Percentiles rank a stretch among this genome's conserved stretches.
phyloP scores from a whole-genome alignment of 306 rosid species.

The Quercus mongolica region DNA sequence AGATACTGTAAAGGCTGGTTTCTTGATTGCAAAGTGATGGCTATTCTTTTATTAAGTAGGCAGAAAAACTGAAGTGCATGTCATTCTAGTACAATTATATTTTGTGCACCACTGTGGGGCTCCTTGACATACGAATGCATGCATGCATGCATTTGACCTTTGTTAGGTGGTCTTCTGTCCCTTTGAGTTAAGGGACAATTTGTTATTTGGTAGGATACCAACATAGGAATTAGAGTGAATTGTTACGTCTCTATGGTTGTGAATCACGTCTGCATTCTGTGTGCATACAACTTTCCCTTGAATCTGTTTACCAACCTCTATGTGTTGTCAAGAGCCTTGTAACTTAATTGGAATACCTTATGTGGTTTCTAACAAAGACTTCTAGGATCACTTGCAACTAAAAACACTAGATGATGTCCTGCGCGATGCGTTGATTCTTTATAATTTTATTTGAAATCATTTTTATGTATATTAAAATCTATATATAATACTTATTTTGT shows the following conservation, averaged over 20 bases:
- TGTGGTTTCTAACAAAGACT: too few species aligned
- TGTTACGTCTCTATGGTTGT: not conserved
- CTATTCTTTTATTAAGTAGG: slow-evolving; percentile 5
- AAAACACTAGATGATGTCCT: too few species aligned
- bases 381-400: too few species aligned
- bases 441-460: too few species aligned
- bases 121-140: too few species aligned
- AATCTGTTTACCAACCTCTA: not conserved
- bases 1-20: slow-evolving; percentile 11
- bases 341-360: too few species aligned
- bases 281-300: not conserved
- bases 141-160: not conserved
- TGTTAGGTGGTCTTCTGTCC: not conserved
- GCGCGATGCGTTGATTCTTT: too few species aligned
- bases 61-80: not conserved
- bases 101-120: too few species aligned
- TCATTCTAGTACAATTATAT: not conserved
- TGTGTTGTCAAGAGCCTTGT: not conserved
- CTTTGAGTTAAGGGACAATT: not conserved
- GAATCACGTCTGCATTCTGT: not conserved
- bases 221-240: not conserved
- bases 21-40: slow-evolving; percentile 2
- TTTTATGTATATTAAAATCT: too few species aligned
- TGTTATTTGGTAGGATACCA: not conserved
- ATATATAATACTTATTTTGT: too few species aligned